phyloP scores from a whole-genome alignment of 768 basidiomycete species.

The Boletus reticulatus region DNA sequence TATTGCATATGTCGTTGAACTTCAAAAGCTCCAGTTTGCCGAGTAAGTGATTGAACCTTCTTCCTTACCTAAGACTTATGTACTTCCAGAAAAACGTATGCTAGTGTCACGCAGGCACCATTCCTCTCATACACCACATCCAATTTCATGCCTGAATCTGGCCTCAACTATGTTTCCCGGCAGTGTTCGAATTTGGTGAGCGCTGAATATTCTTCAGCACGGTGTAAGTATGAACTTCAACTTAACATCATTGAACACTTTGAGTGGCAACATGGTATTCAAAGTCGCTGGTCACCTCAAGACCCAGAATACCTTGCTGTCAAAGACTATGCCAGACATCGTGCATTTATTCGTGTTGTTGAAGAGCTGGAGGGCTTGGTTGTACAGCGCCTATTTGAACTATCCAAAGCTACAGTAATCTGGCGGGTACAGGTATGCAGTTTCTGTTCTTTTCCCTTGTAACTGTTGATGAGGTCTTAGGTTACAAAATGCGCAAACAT shows the following conservation, averaged over 20 bases:
- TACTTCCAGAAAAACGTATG: not conserved
- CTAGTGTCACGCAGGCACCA: not conserved
- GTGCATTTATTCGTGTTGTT: not conserved
- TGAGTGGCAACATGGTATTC: not conserved
- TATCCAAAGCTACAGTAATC: not conserved
- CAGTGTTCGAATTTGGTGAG: not conserved
- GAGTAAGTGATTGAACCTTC: not conserved
- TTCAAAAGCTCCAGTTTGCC: not conserved
- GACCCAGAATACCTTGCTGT: not conserved
- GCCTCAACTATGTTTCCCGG: not conserved
- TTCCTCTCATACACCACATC: not conserved
- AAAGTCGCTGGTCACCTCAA: not conserved
- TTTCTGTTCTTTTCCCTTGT: too few species aligned
- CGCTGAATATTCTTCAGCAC: not conserved
- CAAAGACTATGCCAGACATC: not conserved
- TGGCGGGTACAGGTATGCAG: not conserved
- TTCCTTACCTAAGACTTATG: too few species aligned
- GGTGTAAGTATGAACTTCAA: not conserved
- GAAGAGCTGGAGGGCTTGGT: not conserved
- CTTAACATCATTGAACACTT: not conserved
- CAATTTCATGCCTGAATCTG: not conserved
- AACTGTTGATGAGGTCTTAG: not conserved
- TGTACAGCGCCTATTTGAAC: not conserved
- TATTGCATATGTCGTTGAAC: not conserved
- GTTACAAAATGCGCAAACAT: constrained; percentile 1